Evolutionary conservation across 139 green algal species (phyloP), one percentile per base, ranked within the genome.

Genomic region (Picochlorum sp.): DNA sequence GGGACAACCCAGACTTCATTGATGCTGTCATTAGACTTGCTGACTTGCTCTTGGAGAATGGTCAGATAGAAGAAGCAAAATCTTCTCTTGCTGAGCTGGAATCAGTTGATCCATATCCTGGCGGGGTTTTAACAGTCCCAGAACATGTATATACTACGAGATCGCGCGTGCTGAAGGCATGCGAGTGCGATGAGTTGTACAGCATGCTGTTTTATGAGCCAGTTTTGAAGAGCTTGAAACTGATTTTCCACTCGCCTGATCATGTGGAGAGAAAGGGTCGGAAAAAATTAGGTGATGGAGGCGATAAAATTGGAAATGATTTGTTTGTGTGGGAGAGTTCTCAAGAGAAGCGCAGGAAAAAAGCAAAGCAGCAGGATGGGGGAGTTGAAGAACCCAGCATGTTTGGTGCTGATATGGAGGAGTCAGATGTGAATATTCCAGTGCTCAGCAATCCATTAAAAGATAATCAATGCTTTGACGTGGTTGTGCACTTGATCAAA

Each of bases 1-100:
- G 14, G 5, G 20, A 37, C 18, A 44, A 84, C 26, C 49, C 68
- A 1, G 57, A 58, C 44, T 79, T 97, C 68, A 52, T 77, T 2
- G 73, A 75, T 11, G 63, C 72, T 11, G 81, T 95, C 28, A 73
- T 82, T 26, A 72, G 69, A 34, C 77, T 98, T 60, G 96, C 96
- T 71, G 70, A 72, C 44, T 47, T 96, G 26, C 97, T 95, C 70
- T 34, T 56, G 2, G 82, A 96, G 57, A 62, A 97, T 55, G 77
- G 81, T 4, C 37, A 98, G 65, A 78, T 93, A 74, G 63, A 55
- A 11, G 60, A 76, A 20, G 66, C 47, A 30, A 26, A 65, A 31
- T 51, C 49, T 47, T 41, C 5, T 6, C 6, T 49, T 24, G 37
- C 24, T 16, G 15, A 13, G 26, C 16, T 57, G 41, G 4, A 4